A percentile compares a stretch with the other conserved stretches of the same genome.
These are phyloP conservation scores for Graphilbum ipis-grandicollis DNA, from an alignment of 2,329 filamentous ascomycete genomes.

Conservation along the genomic window DNA sequence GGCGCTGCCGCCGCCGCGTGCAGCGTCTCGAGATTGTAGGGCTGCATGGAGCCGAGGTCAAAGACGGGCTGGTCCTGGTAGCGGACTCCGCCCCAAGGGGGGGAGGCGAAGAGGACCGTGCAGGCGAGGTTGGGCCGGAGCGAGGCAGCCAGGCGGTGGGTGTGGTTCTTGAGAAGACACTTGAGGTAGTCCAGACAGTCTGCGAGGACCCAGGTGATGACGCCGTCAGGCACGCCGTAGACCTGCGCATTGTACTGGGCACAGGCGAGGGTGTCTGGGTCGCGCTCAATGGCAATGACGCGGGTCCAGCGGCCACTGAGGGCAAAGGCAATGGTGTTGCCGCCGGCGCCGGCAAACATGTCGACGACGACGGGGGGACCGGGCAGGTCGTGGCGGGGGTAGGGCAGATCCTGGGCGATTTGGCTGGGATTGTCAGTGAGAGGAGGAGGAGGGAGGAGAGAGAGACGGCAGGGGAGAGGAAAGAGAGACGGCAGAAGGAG, in stretches of 20 bases:
- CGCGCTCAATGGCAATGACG: slow-evolving; percentile 78
- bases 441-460: background rate
- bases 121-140: slow-evolving; percentile 22
- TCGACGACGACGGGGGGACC: slow-evolving; percentile 55
- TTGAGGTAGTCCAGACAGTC: slow-evolving; percentile 65
- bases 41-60: slow-evolving; percentile 71
- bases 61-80: slow-evolving; percentile 52
- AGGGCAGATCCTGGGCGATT: slow-evolving; percentile 56
- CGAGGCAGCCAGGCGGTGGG: slow-evolving; percentile 15
- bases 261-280: slow-evolving; percentile 65
- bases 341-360: slow-evolving; percentile 79
- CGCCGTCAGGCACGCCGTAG: slow-evolving; percentile 54
- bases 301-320: slow-evolving; percentile 60
- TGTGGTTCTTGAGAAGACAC: slow-evolving; percentile 6
- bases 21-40: slow-evolving; percentile 54
- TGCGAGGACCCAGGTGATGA: slow-evolving; percentile 72
- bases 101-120: slow-evolving; percentile 37
- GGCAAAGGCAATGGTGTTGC: slow-evolving; percentile 91
- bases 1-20: too few relatives aligned
- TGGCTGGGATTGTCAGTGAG: slow-evolving; percentile 33
- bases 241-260: slow-evolving; percentile 82
- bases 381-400: slow-evolving; percentile 22
- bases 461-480: too few relatives aligned
- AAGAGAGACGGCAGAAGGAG: too few relatives aligned
- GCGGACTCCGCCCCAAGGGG: slow-evolving; percentile 41